These are phyloP conservation scores for Cercospora beticola DNA, from an alignment of 2,329 filamentous ascomycete species.

Conservation along the genomic window DNA sequence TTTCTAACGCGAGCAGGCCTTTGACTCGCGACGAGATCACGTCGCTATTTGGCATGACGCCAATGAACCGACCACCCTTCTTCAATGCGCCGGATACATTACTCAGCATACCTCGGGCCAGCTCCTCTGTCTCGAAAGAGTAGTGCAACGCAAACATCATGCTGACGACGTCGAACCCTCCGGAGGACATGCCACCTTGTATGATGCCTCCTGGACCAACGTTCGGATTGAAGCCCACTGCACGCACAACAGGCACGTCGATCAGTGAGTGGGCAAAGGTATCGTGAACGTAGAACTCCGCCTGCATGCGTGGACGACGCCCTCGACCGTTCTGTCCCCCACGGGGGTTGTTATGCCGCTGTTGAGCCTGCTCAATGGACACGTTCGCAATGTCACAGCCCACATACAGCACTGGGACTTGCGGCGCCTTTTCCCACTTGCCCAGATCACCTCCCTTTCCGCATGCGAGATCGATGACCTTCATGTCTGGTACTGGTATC, in stretches of 20 bases:
- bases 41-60: conserved; percentile 95
- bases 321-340: conserved; percentile 37
- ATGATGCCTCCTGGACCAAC: conserved; percentile 58
- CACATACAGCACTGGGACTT: conserved; percentile 87
- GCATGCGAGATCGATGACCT: conserved; percentile 91
- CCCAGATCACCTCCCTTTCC: conserved; percentile 93
- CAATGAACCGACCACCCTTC: conserved; percentile 91
- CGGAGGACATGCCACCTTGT: conserved; percentile 69
- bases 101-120: conserved; percentile 85
- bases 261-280: conserved; percentile 84
- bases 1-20: conserved; percentile 64
- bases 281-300: conserved; percentile 85
- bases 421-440: conserved; percentile 95
- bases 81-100: conserved; percentile 89
- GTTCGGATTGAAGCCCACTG: conserved; percentile 83
- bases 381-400: conserved; percentile 91
- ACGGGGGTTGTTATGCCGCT: conserved; percentile 64
- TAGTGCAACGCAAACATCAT: conserved; percentile 99
- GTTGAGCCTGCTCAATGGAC: conserved; percentile 84
- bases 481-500: conserved; percentile 54
- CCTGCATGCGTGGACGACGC: conserved; percentile 60
- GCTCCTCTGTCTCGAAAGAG: conserved; percentile 88
- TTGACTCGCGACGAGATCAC: conserved; percentile 78
- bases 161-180: conserved; percentile 87
- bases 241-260: conserved; percentile 74